A percentile compares a stretch with the other conserved stretches of the same genome.
These are phyloP conservation scores for Coriaria nepalensis DNA, from an alignment of 306 rosid genomes.

Conservation along the genomic window DNA sequence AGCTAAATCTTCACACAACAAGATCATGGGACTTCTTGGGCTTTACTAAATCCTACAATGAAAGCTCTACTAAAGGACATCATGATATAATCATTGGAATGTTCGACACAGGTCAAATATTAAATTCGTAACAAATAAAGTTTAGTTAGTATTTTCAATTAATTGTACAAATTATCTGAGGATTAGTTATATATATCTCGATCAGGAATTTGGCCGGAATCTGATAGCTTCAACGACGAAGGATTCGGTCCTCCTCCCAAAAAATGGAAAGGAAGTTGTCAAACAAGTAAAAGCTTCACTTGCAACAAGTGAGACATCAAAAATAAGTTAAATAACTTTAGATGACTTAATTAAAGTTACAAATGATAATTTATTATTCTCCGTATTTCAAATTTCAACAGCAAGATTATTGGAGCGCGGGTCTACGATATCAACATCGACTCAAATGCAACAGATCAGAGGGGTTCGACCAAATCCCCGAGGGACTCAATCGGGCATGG, in stretches of 20 bases:
- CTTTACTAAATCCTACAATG: neutral
- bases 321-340: neutral
- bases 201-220: neutral
- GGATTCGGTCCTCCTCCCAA: constrained; percentile 14
- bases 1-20: neutral
- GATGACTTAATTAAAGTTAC: neutral
- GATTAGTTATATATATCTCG: neutral
- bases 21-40: neutral
- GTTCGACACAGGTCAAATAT: neutral
- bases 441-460: fast-evolving
- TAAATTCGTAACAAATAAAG: neutral
- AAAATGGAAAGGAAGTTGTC: constrained; percentile 29
- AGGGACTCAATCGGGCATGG: constrained; percentile 17
- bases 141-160: no score
- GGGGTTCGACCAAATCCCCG: neutral
- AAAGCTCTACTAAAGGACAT: neutral
- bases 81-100: neutral
- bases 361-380: neutral
- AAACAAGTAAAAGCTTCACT: constrained; percentile 17
- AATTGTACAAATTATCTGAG: no score
- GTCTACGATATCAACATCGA: constrained; percentile 2
- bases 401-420: constrained; percentile 25
- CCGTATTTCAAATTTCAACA: neutral
- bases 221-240: neutral
- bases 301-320: constrained; percentile 24